Conservation (phyloP, 176 grass and related monocot species). For the Olyra latifolia region DNA sequence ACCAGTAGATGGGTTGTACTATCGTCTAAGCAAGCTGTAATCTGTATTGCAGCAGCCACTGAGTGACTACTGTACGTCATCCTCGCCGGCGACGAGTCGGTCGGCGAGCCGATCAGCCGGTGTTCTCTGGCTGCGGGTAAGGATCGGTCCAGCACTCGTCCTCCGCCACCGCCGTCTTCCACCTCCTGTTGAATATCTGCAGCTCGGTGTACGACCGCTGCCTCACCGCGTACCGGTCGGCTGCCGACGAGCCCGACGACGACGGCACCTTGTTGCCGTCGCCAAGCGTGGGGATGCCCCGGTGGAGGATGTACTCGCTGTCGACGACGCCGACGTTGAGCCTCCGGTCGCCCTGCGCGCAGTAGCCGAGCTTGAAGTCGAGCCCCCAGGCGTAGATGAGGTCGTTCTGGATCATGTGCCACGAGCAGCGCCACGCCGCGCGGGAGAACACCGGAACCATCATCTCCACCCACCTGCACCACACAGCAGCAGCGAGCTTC, state of each 20-base stretch:
- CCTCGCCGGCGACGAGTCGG: not conserved
- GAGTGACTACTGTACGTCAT: not conserved
- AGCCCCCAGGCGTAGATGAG: conserved; percentile 91
- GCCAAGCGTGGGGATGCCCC: conserved; percentile 73
- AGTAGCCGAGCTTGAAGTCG: conserved; percentile 91
- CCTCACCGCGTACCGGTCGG: conserved; percentile 58
- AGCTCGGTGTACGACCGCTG: conserved; percentile 69
- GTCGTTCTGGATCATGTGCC: conserved; percentile 98
- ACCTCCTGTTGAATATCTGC: conserved; percentile 66
- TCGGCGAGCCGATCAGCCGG: not conserved
- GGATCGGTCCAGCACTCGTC: conserved; percentile 80
- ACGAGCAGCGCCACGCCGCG: conserved; percentile 73
- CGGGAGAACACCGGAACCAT: conserved; percentile 92
- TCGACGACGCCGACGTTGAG: conserved; percentile 78
- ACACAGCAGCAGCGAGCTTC: not conserved
- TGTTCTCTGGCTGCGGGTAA: conserved; percentile 39
- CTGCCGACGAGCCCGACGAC: conserved; percentile 20
- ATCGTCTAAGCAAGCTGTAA: conserved; percentile 7
- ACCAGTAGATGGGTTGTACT: conserved; percentile 7
- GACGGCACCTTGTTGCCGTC: conserved; percentile 39
- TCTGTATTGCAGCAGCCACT: not conserved
- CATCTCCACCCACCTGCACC: conserved; percentile 81
- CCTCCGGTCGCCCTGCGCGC: conserved; percentile 69
- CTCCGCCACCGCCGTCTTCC: conserved; percentile 58
- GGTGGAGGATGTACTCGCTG: conserved; percentile 77